These are phyloP conservation scores for Cubamyces sp. DNA, from an alignment of 768 basidiomycete species.

Conservation along the genomic window DNA sequence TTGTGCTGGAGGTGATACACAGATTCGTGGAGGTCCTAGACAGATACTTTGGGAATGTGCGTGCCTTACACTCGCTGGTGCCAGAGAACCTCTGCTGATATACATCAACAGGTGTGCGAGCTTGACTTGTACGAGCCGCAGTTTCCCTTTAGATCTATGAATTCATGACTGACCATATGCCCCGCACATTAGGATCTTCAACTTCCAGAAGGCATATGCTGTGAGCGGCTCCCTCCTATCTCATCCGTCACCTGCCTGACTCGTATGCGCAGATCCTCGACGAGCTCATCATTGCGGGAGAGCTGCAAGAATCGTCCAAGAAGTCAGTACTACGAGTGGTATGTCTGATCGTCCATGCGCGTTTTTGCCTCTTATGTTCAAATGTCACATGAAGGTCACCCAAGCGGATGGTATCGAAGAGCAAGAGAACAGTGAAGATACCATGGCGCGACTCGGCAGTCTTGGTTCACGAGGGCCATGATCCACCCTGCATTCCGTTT, in stretches of 20 bases:
- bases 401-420: constrained; percentile 85
- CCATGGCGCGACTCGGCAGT: constrained; percentile 59
- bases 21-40: constrained; percentile 92
- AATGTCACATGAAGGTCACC: constrained; percentile 60
- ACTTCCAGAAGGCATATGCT: constrained; percentile 95
- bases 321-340: constrained; percentile 66
- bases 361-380: not conserved
- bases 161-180: not conserved
- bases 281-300: constrained; percentile 91
- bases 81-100: not conserved
- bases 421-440: constrained; percentile 83
- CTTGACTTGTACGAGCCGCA: constrained; percentile 75
- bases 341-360: constrained; percentile 20
- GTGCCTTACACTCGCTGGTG: constrained; percentile 8
- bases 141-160: not conserved
- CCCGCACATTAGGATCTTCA: constrained; percentile 74
- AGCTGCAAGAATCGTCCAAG: constrained; percentile 92
- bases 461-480: constrained; percentile 63
- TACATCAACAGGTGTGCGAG: constrained; percentile 73
- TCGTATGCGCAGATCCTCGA: constrained; percentile 68
- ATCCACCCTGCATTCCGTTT: not conserved
- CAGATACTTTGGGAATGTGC: constrained; percentile 84
- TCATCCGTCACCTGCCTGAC: not conserved
- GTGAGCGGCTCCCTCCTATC: constrained; percentile 44
- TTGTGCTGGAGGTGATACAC: constrained; percentile 91